These are phyloP conservation scores for Psilocybe sp. DNA, from an alignment of 768 basidiomycete genomes.

Conservation along the genomic window DNA sequence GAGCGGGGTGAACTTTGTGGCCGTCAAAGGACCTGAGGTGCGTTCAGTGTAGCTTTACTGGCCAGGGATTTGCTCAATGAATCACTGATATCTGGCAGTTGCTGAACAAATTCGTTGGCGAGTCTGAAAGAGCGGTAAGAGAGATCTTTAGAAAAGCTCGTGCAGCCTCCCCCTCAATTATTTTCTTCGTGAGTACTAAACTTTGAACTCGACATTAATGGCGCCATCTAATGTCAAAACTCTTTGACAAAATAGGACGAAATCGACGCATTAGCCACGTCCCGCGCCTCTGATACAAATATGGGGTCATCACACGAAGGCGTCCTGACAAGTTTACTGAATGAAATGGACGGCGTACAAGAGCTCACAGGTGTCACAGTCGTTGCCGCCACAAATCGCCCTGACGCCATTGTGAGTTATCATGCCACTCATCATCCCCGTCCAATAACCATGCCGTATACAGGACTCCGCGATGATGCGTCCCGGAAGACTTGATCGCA, in stretches of 20 bases:
- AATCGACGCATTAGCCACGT: conserved; percentile 88
- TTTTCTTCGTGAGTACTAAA: conserved; percentile 80
- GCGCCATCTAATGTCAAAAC: conserved; percentile 1
- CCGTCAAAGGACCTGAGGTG: conserved; percentile 97
- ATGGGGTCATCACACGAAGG: conserved; percentile 70
- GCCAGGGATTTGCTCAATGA: background rate
- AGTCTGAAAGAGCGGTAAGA: conserved; percentile 92
- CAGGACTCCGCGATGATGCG: conserved; percentile 95
- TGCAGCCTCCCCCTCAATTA: conserved; percentile 89
- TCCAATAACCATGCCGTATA: background rate
- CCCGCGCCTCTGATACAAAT: conserved; percentile 62
- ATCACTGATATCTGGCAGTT: conserved; percentile 49
- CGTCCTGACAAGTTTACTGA: conserved; percentile 88
- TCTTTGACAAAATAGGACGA: conserved; percentile 82
- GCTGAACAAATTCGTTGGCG: conserved; percentile 94
- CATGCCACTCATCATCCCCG: background rate
- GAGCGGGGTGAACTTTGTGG: conserved; percentile 93
- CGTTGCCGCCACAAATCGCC: conserved; percentile 93
- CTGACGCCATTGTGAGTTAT: conserved; percentile 70
- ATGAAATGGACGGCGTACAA: conserved; percentile 99
- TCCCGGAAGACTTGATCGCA: conserved; percentile 91
- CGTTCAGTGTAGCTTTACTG: conserved; percentile 16
- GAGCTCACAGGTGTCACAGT: conserved; percentile 93
- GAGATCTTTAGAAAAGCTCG: conserved; percentile 96
- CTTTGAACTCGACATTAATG: background rate